These are phyloP conservation scores for Tricholoma matsutake DNA, from an alignment of 768 basidiomycete genomes.

Conservation along the genomic window DNA sequence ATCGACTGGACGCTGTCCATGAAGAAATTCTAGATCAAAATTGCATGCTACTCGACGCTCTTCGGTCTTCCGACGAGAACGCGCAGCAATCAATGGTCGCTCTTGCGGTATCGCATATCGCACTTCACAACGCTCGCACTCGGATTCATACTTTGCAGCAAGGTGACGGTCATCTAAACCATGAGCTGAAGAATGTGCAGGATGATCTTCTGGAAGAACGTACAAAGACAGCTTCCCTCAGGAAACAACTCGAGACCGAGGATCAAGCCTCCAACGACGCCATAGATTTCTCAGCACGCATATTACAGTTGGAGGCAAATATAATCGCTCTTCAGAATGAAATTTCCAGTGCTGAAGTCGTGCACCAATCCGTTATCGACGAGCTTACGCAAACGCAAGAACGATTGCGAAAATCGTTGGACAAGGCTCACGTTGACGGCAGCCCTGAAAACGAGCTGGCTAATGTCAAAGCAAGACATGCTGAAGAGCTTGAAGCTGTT, in stretches of 20 bases:
- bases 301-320: constrained; percentile 19
- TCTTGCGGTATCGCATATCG: constrained; percentile 22
- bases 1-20: constrained; percentile 9
- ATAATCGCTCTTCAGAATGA: constrained; percentile 19
- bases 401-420: constrained; percentile 24
- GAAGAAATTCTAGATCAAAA: constrained; percentile 8
- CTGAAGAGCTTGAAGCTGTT: constrained; percentile 34
- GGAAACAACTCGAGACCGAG: constrained; percentile 11
- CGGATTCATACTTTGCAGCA: not conserved
- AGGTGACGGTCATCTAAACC: constrained; percentile 9
- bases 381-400: constrained; percentile 26
- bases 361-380: constrained; percentile 24
- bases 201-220: constrained; percentile 7
- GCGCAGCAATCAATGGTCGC: constrained; percentile 20
- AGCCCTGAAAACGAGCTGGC: constrained; percentile 26
- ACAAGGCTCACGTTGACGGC: constrained; percentile 23
- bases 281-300: constrained; percentile 14
- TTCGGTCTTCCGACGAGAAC: constrained; percentile 10
- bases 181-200: constrained; percentile 3
- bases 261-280: constrained; percentile 12
- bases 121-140: constrained; percentile 6
- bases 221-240: constrained; percentile 1
- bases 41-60: not conserved
- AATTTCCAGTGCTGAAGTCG: constrained; percentile 14
- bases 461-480: constrained; percentile 33